Evolutionary conservation across 2,329 filamentous ascomycete genomes (phyloP).

Genomic region (Colletotrichum sp.): DNA sequence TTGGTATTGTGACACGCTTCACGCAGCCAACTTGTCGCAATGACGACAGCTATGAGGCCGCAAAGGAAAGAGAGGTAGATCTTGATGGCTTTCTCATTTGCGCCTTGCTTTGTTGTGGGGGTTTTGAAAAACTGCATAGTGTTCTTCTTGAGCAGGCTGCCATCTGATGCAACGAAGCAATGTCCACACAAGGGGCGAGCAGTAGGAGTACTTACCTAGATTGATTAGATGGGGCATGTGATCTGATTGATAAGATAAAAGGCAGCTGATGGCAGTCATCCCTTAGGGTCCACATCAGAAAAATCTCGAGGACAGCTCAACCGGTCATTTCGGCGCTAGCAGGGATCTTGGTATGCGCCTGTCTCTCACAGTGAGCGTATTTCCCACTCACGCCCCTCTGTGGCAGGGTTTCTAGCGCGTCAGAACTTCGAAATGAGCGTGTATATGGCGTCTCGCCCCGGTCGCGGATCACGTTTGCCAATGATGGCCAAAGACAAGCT

Average conservation of each 20-base stretch:
- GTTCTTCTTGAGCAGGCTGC: neutral
- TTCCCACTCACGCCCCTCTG: neutral
- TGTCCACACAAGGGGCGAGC: neutral
- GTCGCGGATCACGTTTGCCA: neutral
- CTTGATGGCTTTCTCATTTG: conserved; percentile 6
- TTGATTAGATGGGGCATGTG: neutral
- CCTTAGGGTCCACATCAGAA: neutral
- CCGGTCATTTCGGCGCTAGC: neutral
- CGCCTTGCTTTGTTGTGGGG: neutral
- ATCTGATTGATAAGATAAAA: conserved; percentile 11
- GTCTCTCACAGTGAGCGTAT: neutral
- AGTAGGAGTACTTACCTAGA: neutral
- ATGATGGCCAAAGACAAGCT: neutral
- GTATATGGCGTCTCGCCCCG: neutral
- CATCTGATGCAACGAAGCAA: neutral
- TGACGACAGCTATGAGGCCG: neutral
- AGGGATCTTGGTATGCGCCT: neutral
- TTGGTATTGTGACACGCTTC: neutral
- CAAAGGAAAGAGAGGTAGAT: neutral
- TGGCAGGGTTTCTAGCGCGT: neutral
- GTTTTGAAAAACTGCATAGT: neutral
- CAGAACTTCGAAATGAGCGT: neutral
- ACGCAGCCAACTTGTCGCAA: neutral
- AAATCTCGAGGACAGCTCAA: neutral
- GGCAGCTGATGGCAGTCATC: neutral